phyloP scores from a whole-genome alignment of 177 flowering plant genomes.

The Telopea speciosissima region DNA sequence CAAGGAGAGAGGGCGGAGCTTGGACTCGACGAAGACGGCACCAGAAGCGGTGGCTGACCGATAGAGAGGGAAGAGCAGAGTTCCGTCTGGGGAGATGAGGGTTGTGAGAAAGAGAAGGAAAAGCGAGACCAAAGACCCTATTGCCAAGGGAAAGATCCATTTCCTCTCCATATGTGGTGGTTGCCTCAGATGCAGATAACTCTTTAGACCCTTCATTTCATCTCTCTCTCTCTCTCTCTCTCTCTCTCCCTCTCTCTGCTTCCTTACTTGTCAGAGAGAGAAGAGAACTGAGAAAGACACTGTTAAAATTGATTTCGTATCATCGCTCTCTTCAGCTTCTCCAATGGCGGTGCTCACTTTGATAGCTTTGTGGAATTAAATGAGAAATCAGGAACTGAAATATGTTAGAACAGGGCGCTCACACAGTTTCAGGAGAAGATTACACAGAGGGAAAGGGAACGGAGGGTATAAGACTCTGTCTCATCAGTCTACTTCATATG shows the following conservation, averaged over 20 bases:
- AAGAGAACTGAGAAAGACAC: background rate
- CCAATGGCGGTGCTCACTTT: background rate
- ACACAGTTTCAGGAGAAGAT: no score
- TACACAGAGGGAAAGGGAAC: no score
- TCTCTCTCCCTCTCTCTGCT: background rate
- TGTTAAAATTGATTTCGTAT: background rate
- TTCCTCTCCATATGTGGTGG: conserved; percentile 13
- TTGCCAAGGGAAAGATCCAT: conserved; percentile 17
- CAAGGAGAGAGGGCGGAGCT: conserved; percentile 6
- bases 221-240: background rate
- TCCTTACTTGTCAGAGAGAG: no score
- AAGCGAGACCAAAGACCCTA: conserved; percentile 7
- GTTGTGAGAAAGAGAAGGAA: conserved; percentile 15
- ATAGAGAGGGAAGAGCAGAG: background rate
- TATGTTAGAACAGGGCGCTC: no score
- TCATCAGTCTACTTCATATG: no score
- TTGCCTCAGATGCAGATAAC: background rate
- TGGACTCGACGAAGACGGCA: conserved; percentile 16
- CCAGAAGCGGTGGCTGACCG: background rate
- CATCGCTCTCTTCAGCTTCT: background rate
- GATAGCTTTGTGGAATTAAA: background rate
- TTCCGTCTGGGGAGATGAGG: conserved; percentile 4
- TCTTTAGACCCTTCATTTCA: background rate
- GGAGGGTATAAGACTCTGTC: no score
- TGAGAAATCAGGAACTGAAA: background rate